A percentile compares a stretch with the other conserved stretches of the same genome.
phyloP scores from a whole-genome alignment of 2,329 filamentous ascomycete genomes.

The Orbilia blumenaviensis region DNA sequence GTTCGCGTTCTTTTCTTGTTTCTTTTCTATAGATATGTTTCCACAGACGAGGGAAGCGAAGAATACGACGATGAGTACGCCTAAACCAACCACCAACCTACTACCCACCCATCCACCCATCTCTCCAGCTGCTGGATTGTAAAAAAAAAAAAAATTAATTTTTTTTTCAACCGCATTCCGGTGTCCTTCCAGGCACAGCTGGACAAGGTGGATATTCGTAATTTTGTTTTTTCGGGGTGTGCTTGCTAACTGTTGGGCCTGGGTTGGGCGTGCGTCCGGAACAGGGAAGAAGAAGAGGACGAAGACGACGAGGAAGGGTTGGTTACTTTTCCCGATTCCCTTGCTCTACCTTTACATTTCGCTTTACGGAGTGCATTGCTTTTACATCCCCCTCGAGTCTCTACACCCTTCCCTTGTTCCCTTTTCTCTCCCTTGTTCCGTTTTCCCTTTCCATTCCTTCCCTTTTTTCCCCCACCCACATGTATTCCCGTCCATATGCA shows the following conservation, averaged over 20 bases:
- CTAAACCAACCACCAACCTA: too few relatives aligned
- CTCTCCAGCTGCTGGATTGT: neutral
- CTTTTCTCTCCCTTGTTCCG: neutral
- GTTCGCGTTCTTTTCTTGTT: conserved; percentile 3
- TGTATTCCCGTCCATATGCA: neutral
- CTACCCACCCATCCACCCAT: too few relatives aligned
- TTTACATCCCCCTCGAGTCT: too few relatives aligned
- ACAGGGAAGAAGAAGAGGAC: conserved; percentile 45
- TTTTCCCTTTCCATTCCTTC: neutral
- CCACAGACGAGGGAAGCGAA: conserved; percentile 40
- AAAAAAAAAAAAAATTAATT: too few relatives aligned
- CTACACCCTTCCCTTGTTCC: too few relatives aligned
- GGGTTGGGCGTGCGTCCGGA: conserved; percentile 15
- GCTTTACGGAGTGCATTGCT: too few relatives aligned
- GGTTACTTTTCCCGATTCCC: conserved; percentile 13
- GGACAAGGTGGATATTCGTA: neutral
- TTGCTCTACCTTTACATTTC: too few relatives aligned
- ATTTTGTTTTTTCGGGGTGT: neutral
- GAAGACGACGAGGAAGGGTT: conserved; percentile 49
- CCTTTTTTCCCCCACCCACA: conserved; percentile 9
- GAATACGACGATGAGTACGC: conserved; percentile 49
- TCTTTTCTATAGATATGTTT: conserved; percentile 26
- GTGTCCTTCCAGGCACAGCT: neutral
- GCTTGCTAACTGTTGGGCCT: conserved; percentile 17
- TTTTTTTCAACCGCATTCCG: conserved; percentile 6